Conservation (phyloP, 2,329 filamentous ascomycete genomes). For the Xylogone sp. region DNA sequence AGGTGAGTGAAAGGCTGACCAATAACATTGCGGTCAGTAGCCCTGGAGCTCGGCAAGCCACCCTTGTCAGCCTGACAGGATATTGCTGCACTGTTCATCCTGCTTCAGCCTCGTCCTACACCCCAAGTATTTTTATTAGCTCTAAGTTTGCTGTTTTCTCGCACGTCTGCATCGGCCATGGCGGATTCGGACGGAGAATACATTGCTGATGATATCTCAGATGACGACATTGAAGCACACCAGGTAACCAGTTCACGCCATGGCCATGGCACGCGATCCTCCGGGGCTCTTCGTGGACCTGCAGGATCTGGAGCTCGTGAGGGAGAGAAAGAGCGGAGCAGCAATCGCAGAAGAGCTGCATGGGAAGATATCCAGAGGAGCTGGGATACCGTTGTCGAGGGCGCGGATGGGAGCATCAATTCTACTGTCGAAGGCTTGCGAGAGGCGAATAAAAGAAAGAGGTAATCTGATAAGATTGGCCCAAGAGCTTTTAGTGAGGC, state of each 20-base stretch:
- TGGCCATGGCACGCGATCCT: slow-evolving; percentile 26
- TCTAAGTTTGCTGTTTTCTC: not conserved
- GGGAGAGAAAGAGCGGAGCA: slow-evolving; percentile 24
- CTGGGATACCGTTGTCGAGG: slow-evolving; percentile 74
- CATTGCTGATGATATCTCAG: slow-evolving; percentile 58
- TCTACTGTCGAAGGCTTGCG: slow-evolving; percentile 67
- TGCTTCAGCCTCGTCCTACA: slow-evolving; percentile 4
- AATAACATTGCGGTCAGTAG: not conserved
- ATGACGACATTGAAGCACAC: slow-evolving; percentile 53
- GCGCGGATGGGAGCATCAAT: slow-evolving; percentile 73
- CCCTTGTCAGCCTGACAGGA: not conserved
- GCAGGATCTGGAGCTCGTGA: slow-evolving; percentile 22
- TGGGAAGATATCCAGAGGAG: slow-evolving; percentile 66
- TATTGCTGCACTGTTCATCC: not conserved
- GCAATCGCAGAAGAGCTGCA: slow-evolving; percentile 44
- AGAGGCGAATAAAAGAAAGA: slow-evolving; percentile 78
- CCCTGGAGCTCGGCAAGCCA: not conserved
- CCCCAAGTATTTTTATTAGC: not conserved
- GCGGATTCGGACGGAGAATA: slow-evolving; percentile 72
- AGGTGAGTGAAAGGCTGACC: not conserved
- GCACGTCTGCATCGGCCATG: slow-evolving; percentile 40
- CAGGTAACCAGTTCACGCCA: slow-evolving; percentile 14
- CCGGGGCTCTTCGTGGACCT: slow-evolving; percentile 20
- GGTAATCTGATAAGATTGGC: slow-evolving; percentile 35
- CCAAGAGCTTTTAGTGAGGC: too few species aligned